A percentile compares a stretch with the other conserved stretches of the same genome.
These are phyloP conservation scores for Dimargaris cristalligena DNA, from an alignment of 192 early-diverging fungal species.

Conservation along the genomic window DNA sequence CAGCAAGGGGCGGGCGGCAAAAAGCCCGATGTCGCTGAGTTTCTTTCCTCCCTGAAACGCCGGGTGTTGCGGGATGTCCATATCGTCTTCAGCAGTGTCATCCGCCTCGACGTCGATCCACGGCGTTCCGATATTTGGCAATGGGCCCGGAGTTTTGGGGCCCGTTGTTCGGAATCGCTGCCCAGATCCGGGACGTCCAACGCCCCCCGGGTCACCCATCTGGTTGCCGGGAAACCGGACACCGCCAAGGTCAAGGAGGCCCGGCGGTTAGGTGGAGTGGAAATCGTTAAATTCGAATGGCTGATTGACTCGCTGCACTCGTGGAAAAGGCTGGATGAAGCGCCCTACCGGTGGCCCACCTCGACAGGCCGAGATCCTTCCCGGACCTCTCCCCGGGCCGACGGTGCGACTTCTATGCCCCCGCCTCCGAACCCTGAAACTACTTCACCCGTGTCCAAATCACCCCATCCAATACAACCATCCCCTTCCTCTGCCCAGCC, in stretches of 20 bases:
- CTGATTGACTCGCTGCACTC: constrained; percentile 49
- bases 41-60: constrained; percentile 43
- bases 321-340: constrained; percentile 58
- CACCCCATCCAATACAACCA: too few species aligned
- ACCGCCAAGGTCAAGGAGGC: constrained; percentile 65
- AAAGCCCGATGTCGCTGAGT: constrained; percentile 21
- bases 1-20: constrained; percentile 1
- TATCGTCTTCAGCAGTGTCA: constrained; percentile 67
- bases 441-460: too few species aligned
- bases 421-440: background rate
- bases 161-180: constrained; percentile 46
- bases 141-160: constrained; percentile 68
- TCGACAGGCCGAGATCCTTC: constrained; percentile 6
- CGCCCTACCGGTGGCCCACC: constrained; percentile 29
- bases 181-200: background rate
- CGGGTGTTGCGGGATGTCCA: constrained; percentile 44
- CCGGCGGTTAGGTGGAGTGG: constrained; percentile 17
- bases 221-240: constrained; percentile 67
- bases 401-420: constrained; percentile 9
- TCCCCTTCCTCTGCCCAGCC: too few species aligned
- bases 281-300: constrained; percentile 28
- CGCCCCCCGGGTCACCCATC: constrained; percentile 53
- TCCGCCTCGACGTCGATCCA: constrained; percentile 46
- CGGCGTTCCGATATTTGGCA: constrained; percentile 63
- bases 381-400: constrained; percentile 8